Conservation (phyloP, 1,284 basidiomycete genomes). For the Tylopilus sp. region DNA sequence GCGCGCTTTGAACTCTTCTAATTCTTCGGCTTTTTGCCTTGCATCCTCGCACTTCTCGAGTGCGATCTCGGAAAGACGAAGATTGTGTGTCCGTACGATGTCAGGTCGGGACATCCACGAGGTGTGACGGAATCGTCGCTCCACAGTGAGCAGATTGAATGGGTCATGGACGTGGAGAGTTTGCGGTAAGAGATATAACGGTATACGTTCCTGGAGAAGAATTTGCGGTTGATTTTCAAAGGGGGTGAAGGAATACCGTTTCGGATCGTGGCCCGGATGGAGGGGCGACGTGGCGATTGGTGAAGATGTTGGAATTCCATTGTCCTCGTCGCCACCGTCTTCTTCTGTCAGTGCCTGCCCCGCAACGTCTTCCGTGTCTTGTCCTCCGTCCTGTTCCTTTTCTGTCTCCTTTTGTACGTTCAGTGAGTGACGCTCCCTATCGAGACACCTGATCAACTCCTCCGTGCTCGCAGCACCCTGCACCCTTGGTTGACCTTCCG, state of each 20-base stretch:
- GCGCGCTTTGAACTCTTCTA: slow-evolving; percentile 13
- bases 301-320: background rate
- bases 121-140: background rate
- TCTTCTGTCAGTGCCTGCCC: background rate
- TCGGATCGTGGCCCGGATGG: slow-evolving; percentile 32
- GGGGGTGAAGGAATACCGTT: slow-evolving; percentile 36
- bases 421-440: slow-evolving; percentile 22
- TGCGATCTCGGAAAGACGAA: background rate
- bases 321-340: background rate
- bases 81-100: slow-evolving; percentile 17
- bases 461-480: slow-evolving; percentile 31
- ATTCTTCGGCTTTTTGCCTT: slow-evolving; percentile 5
- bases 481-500: slow-evolving; percentile 37
- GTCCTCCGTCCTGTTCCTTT: background rate
- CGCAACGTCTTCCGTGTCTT: background rate
- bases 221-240: slow-evolving; percentile 14
- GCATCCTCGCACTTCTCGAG: background rate
- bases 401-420: slow-evolving; percentile 35
- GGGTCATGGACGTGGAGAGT: slow-evolving; percentile 30
- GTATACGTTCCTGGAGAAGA: slow-evolving; percentile 33
- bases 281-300: slow-evolving; percentile 22
- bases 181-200: slow-evolving; percentile 34
- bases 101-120: slow-evolving; percentile 23
- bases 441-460: slow-evolving; percentile 23
- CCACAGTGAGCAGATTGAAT: slow-evolving; percentile 12